Base-by-base conservation (phyloP, 2,329 filamentous ascomycete species). In the Setomelanomma holmii region DNA sequence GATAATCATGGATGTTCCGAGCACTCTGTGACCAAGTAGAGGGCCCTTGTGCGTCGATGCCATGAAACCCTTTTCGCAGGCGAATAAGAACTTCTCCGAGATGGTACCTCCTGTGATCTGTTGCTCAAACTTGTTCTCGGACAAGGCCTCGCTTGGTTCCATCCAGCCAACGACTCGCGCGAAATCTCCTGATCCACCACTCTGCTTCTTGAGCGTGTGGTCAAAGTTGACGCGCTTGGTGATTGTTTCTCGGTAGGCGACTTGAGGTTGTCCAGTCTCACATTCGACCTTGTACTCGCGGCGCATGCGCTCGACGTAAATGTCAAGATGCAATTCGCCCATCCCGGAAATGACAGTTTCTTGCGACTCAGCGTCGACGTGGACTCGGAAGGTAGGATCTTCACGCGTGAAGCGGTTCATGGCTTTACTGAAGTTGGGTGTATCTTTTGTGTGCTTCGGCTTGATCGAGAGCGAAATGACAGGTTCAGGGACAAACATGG, bases 331-430 rank as follows among this genome's bases (percentile, higher is more conserved):
- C 63, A 99, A 78, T 76, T 99, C 95, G 64, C 95, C 95, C 95
- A 99, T 99, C 54, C 95, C 95, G 36, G 90, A 96, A 71, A 99
- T 98, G 71, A 99, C 96, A 41, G 93, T 98, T 80, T 99, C 91
- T 72, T 96, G 89, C 60, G 89, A 93, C 79, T 99, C 95, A 14
- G 86, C 78, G 71, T 99, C 95, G 67, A 96, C 92, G 67, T 91
- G 89, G 33, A 99, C 90, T 47, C 95, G 87, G 86, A 99, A 99
- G 11, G 95, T 99, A 3, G 95, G 95, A 69, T 99, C 95, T 78
- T 99, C 95, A 59, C 95, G 89, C 78, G 97, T 93, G 85, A 99
- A 99, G 64, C 95, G 90, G 75, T 93, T 95, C 87, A 99, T 98
- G 64, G 95, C 95, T 80, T 99, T 99, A 72, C 89, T 93, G 83